These are phyloP conservation scores for Fusarium liriodendri DNA, from an alignment of 2,329 filamentous ascomycete genomes.

Conservation along the genomic window DNA sequence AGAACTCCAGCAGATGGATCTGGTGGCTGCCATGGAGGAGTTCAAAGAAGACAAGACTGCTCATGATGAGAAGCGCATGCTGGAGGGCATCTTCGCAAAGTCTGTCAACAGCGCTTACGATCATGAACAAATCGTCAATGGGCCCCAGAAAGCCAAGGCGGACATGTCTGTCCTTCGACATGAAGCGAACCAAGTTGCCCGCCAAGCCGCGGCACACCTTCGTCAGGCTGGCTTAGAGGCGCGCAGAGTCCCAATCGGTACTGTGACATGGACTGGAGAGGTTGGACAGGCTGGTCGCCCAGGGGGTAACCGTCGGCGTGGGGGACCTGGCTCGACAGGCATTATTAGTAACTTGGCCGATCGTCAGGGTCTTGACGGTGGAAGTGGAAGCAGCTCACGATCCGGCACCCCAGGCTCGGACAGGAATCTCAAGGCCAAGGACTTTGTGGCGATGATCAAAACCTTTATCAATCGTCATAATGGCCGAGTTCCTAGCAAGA, in stretches of 20 bases:
- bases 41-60: constrained; percentile 66
- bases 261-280: constrained; percentile 93
- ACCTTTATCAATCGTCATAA: constrained; percentile 83
- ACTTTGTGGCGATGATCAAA: constrained; percentile 79
- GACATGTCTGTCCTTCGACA: constrained; percentile 83
- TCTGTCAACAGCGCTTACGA: constrained; percentile 93
- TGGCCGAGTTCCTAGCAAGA: constrained; percentile 83
- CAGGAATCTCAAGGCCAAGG: constrained; percentile 62
- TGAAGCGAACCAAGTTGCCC: constrained; percentile 84
- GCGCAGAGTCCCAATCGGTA: constrained; percentile 79
- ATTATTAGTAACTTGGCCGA: constrained; percentile 68
- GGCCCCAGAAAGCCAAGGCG: constrained; percentile 76
- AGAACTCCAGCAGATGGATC: constrained; percentile 64
- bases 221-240: constrained; percentile 79
- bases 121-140: constrained; percentile 90
- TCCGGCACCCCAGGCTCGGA: constrained; percentile 56
- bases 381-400: constrained; percentile 58
- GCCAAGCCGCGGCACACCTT: constrained; percentile 81
- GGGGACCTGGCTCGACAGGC: constrained; percentile 64
- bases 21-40: constrained; percentile 73
- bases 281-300: constrained; percentile 82
- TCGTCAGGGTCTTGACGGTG: constrained; percentile 63
- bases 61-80: constrained; percentile 78
- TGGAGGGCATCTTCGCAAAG: constrained; percentile 89
- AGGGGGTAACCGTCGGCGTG: constrained; percentile 63